A percentile compares a stretch with the other conserved stretches of the same genome.
These are phyloP conservation scores for Penicillium daleae DNA, from an alignment of 495 filamentous ascomycete species.

Conservation along the genomic window DNA sequence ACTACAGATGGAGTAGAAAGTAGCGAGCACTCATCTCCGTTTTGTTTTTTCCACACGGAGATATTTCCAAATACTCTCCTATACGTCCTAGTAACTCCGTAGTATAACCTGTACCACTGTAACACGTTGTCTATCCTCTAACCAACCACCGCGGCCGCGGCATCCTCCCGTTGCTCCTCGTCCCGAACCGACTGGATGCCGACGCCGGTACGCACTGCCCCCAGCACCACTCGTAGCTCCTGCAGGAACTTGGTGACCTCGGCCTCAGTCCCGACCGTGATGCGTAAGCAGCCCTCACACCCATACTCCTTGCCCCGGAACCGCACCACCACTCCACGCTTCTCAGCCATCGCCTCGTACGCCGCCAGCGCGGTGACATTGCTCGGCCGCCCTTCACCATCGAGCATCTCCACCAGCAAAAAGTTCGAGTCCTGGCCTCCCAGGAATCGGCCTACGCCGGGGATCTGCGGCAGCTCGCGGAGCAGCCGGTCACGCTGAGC, in stretches of 20 bases:
- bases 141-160: conserved; percentile 23
- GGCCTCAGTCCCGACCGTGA: conserved; percentile 88
- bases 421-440: conserved; percentile 88
- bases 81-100: neutral
- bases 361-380: conserved; percentile 76
- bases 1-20: neutral
- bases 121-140: too few relatives aligned
- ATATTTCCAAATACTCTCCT: neutral
- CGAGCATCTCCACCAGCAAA: conserved; percentile 82
- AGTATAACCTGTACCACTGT: neutral
- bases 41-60: neutral
- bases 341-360: conserved; percentile 85
- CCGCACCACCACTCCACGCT: conserved; percentile 85
- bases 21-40: neutral
- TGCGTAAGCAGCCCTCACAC: conserved; percentile 83
- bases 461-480: conserved; percentile 70
- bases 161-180: conserved; percentile 37
- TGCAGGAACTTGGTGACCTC: conserved; percentile 80
- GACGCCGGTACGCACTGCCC: conserved; percentile 41
- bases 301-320: conserved; percentile 92
- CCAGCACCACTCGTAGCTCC: conserved; percentile 65
- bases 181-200: conserved; percentile 32
- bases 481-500: conserved; percentile 77
- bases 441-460: conserved; percentile 77
- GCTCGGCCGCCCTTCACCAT: conserved; percentile 69